Percentiles rank a stretch among this genome's conserved stretches.
These are phyloP conservation scores for Mycena leptocephala DNA, from an alignment of 768 basidiomycete species.

Conservation along the genomic window DNA sequence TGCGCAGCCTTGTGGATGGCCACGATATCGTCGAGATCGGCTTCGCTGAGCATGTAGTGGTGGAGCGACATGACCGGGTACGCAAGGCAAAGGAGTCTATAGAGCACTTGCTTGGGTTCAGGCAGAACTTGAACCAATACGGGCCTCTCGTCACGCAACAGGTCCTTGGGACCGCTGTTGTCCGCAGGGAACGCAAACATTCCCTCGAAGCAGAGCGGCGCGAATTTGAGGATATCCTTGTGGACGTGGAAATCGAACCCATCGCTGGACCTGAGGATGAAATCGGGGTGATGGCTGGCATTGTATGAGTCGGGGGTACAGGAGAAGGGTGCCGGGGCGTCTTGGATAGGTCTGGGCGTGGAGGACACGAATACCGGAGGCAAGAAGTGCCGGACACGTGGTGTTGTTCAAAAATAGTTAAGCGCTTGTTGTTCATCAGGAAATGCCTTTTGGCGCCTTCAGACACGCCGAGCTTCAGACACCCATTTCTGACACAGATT, in stretches of 20 bases:
- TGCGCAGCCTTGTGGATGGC: background rate
- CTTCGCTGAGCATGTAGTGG: background rate
- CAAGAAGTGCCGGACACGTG: too few relatives aligned
- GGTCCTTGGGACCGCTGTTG: background rate
- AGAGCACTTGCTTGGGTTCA: background rate
- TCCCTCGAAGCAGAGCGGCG: background rate
- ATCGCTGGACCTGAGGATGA: conserved; percentile 18
- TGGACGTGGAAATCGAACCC: conserved; percentile 16
- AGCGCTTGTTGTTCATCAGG: too few relatives aligned
- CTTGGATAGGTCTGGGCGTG: background rate
- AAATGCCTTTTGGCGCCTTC: too few relatives aligned
- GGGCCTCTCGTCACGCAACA: background rate
- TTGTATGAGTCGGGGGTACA: background rate
- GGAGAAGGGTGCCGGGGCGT: background rate
- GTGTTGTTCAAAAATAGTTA: too few relatives aligned
- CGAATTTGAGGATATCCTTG: conserved; percentile 16
- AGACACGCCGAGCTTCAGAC: too few relatives aligned
- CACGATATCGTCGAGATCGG: background rate
- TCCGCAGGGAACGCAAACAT: background rate
- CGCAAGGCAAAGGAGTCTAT: background rate
- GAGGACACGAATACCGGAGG: too few relatives aligned
- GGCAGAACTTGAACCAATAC: background rate
- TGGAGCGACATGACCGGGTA: background rate
- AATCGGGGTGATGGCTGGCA: background rate
- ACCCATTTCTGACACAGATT: too few relatives aligned